A percentile compares a stretch with the other conserved stretches of the same genome.
phyloP scores from a whole-genome alignment of 768 basidiomycete genomes.

The Suillus variegatus region DNA sequence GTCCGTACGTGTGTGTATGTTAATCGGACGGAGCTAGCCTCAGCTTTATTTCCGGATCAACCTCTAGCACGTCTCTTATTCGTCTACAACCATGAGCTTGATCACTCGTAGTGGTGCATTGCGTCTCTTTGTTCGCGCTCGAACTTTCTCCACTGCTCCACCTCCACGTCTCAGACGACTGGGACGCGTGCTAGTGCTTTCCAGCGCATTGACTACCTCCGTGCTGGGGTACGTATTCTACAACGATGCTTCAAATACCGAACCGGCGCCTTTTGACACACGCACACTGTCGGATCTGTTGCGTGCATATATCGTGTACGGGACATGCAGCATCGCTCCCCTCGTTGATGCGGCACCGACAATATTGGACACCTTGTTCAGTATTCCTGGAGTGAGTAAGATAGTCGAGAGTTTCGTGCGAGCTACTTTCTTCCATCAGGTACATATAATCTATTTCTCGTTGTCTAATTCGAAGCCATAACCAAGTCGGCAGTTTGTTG shows the following conservation, averaged over 20 bases:
- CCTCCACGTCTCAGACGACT: not conserved
- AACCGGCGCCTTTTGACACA: not conserved
- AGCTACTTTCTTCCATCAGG: conserved; percentile 85
- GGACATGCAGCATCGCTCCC: conserved; percentile 72
- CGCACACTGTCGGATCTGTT: conserved; percentile 1
- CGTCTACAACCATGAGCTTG: not conserved
- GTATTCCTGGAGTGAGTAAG: conserved; percentile 54
- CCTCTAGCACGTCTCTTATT: not conserved
- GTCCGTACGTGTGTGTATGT: not conserved
- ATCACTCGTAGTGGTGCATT: not conserved
- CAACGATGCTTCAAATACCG: not conserved
- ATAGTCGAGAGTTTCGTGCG: conserved; percentile 72
- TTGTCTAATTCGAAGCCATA: not conserved
- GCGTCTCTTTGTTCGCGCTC: not conserved
- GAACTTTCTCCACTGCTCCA: not conserved
- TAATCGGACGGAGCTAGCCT: conserved; percentile 1
- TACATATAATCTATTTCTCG: conserved; percentile 26
- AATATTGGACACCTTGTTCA: conserved; percentile 53
- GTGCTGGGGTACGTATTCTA: not conserved
- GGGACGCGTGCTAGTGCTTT: not conserved
- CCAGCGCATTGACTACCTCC: conserved; percentile 1
- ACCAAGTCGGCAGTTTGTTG: conserved; percentile 68
- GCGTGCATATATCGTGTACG: conserved; percentile 80
- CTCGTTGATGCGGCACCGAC: conserved; percentile 77
- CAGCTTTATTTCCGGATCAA: not conserved